Evolutionary conservation across 768 basidiomycete genomes (phyloP), one percentile per base, ranked within the genome.

Genomic region (Filobasidium floriforme): DNA sequence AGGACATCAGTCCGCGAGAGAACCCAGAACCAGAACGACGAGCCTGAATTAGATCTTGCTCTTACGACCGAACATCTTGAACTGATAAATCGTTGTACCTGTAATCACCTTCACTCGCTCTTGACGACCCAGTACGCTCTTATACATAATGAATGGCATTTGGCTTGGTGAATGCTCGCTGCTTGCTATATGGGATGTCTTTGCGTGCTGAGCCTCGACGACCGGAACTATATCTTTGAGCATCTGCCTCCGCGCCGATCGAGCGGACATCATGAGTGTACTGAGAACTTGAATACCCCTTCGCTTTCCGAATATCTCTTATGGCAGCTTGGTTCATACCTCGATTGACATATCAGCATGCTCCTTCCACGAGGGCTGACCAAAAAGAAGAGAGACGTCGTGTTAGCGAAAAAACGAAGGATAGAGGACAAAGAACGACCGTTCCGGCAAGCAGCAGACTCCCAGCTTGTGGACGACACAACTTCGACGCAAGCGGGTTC

Each of bases 341-440:
- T 49, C n/a, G n/a, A 14, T 49, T 49, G 46, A n/a, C n/a, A n/a
- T n/a, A n/a, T 49, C 7, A 57, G 29, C 5, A 57, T 57, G 54
- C 54, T 57, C 24, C 24, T 57, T 26, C 54, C 54, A 14, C 6
- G 54, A 26, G 24, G 22, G 26, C 24, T 7, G 26, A 7, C 54
- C 7, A 57, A 57, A n/a, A 57, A 57, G 26, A 57, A 32, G 54
- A 1, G 4, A 15, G 54, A 57, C 54, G 22, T 24, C 22, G 22
- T 57, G 7, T 2, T n/a, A 14, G 54, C 54, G 14, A 57, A 28
- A 28, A 15, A n/a, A 57, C 15, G 54, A 24, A 57, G 26, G 29
- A 57, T 57, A 22, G 54, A 57, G 26, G 54, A 57, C 29, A 57
- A 57, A 57, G 54, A 57, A 32, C 15, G 54, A 57, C 54, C 54